Conservation (phyloP, 2,329 filamentous ascomycete genomes). For the Talaromyces pinophilus region DNA sequence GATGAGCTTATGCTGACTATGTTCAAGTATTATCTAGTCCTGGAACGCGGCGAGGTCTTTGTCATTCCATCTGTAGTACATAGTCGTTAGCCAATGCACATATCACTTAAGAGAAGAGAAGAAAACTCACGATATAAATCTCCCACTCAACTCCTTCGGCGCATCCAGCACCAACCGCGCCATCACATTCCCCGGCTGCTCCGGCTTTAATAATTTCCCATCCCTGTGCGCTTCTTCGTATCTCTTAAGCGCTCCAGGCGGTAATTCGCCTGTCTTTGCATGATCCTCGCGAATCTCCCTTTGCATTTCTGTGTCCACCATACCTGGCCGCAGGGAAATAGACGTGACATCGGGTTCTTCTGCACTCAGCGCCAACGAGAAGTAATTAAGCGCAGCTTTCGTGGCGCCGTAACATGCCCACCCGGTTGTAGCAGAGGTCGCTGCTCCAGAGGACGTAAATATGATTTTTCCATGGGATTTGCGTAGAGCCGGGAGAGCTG, state of each 20-base stretch:
- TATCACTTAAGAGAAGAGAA: background rate
- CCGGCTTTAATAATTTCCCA: conserved; percentile 74
- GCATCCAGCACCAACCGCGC: conserved; percentile 71
- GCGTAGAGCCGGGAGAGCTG: conserved; percentile 68
- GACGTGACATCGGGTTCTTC: conserved; percentile 78
- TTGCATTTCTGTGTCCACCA: conserved; percentile 90
- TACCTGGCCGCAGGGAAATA: conserved; percentile 73
- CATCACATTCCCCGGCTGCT: conserved; percentile 84
- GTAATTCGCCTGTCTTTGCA: conserved; percentile 55
- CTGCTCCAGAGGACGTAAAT: conserved; percentile 78
- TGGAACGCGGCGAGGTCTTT: conserved; percentile 47
- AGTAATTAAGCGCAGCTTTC: conserved; percentile 81
- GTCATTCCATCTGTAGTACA: conserved; percentile 48
- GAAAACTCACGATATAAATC: conserved; percentile 58
- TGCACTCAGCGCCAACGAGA: conserved; percentile 68
- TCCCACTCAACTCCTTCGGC: conserved; percentile 69
- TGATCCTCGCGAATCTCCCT: conserved; percentile 75
- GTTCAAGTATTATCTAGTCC: conserved; percentile 30
- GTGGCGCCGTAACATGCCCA: conserved; percentile 82
- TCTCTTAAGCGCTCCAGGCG: conserved; percentile 57
- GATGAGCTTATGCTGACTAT: conserved; percentile 24
- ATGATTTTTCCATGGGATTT: conserved; percentile 70
- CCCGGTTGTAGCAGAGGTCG: conserved; percentile 63
- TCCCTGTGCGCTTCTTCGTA: conserved; percentile 71
- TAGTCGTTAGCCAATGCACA: conserved; percentile 26